Evolutionary conservation across 352 stramenopile genomes (phyloP).

Genomic region (Globisporangium cylindrosporum): DNA sequence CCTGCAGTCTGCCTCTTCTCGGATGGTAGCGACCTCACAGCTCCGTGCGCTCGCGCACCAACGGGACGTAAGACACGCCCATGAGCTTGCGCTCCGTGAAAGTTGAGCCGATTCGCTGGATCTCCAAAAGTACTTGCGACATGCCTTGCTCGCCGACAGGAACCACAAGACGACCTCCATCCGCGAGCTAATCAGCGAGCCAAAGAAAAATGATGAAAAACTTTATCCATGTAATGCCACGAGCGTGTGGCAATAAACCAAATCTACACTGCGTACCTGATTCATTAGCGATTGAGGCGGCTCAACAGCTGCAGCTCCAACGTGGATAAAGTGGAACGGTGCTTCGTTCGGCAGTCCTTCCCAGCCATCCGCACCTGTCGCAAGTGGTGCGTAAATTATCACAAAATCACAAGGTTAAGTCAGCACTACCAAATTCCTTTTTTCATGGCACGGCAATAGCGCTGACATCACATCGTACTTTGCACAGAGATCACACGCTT

Average conservation of each 20-base stretch:
- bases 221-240: not conserved
- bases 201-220: not conserved
- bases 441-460: not conserved
- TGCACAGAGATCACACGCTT: constrained; percentile 48
- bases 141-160: constrained; percentile 79
- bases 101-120: constrained; percentile 40
- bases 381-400: not conserved
- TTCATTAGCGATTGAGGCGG: constrained; percentile 88
- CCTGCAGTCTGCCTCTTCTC: not conserved
- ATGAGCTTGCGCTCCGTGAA: constrained; percentile 62
- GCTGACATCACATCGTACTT: constrained; percentile 20
- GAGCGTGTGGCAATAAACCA: not conserved
- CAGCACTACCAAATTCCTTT: not conserved
- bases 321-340: constrained; percentile 97
- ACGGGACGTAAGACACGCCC: constrained; percentile 72
- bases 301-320: constrained; percentile 90
- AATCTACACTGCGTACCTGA: constrained; percentile 48
- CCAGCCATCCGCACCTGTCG: constrained; percentile 88
- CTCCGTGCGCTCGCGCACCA: constrained; percentile 56
- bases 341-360: constrained; percentile 82
- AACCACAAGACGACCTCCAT: constrained; percentile 91
- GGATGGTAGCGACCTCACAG: not conserved
- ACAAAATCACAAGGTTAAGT: not conserved
- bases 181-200: constrained; percentile 28
- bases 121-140: constrained; percentile 76